Base-by-base conservation (phyloP, 2,329 filamentous ascomycete genomes). In the Fusarium redolens region DNA sequence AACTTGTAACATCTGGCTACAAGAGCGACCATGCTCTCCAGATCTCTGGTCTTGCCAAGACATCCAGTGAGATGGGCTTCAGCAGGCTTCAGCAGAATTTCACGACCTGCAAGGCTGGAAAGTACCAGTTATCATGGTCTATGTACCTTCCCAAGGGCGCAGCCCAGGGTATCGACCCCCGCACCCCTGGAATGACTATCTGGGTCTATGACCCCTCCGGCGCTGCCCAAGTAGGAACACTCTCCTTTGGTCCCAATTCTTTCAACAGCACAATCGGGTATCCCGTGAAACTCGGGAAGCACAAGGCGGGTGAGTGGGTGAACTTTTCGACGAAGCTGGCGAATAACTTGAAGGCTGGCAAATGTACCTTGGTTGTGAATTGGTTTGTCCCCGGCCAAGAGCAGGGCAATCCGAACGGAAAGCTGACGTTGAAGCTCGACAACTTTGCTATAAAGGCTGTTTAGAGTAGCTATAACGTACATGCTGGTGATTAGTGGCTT, bases 91-190 rank as follows among this genome's bases (percentile, higher is more conserved):
- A 20, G 9, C 54, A 57, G 25, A 57, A 57, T n/a, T 57, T 57
- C 14, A 57, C 54, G 11, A 57, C 44, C 30, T 57, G 54, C 18
- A 47, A 57, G n/a, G 11, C 25, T 48, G 40, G 40, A 20, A 45
- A 33, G 17, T 57, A 48, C 40, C 17, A 57, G 7, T 30, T 57
- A 1, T 57, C 54, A 7, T 57, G 54, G 54, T 57, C 54, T 9
- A 57, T 57, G 54, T 57, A 57, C 10, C 54, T 57, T 12, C 54
- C 54, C 30, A 57, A 57, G 40, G 54, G 40, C 5, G 54, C 54
- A 48, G 54, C 54, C 4, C 40, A 57, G 1, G 54, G 54, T 2
- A 8, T 35, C 10, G 54, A 48, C 4, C 41, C 41, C 3, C 40
- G 54, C 3, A 12, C 2, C 1, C 54, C 54, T 35, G 13, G 4